Conservation (phyloP, 305 asterid species). For the Ilex paraguariensis region DNA sequence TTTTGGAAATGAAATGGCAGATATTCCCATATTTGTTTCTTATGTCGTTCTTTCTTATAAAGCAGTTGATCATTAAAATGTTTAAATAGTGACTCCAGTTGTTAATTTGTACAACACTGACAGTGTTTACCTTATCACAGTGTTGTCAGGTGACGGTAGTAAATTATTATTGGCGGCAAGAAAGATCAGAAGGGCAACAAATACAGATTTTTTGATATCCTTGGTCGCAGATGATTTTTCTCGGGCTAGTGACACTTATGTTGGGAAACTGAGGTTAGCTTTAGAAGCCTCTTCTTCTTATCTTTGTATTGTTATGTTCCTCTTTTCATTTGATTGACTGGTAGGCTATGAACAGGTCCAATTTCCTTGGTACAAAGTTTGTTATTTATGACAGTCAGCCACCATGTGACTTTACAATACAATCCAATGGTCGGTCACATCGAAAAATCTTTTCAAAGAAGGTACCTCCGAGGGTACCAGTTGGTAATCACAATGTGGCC, state of each 20-base stretch:
- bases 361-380: conserved; percentile 66
- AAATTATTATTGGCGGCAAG: conserved; percentile 61
- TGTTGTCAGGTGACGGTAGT: conserved; percentile 45
- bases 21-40: too few species aligned
- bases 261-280: conserved; percentile 62
- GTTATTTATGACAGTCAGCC: conserved; percentile 46
- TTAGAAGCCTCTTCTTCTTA: conserved; percentile 1
- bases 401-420: conserved; percentile 31
- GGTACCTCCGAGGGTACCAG: conserved; percentile 37
- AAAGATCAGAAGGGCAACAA: conserved; percentile 51
- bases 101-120: too few species aligned
- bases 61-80: too few species aligned
- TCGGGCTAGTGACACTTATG: conserved; percentile 41
- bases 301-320: background rate
- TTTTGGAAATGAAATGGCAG: too few species aligned
- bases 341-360: conserved; percentile 40
- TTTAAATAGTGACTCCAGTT: too few species aligned
- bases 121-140: too few species aligned
- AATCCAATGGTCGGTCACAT: conserved; percentile 32
- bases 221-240: conserved; percentile 59
- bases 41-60: too few species aligned
- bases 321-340: conserved; percentile 1
- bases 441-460: conserved; percentile 40
- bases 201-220: conserved; percentile 57
- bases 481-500: conserved; percentile 44